Evolutionary conservation across 2,329 filamentous ascomycete species (phyloP), one percentile per base, ranked within the genome.

Genomic region (Aspergillus costaricaensis): DNA sequence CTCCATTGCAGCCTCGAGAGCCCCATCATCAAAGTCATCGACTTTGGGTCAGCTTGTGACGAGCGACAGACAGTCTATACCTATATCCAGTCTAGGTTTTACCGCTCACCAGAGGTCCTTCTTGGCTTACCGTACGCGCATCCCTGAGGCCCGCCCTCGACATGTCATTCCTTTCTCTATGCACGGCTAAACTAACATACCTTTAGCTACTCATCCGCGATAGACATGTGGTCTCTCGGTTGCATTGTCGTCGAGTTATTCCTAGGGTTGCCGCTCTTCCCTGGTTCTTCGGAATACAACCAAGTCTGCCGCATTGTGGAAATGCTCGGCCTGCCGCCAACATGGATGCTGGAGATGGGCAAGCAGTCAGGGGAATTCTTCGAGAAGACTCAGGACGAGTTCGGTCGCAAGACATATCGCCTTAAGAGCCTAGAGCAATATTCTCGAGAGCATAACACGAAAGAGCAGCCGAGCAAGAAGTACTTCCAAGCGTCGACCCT

Each of bases 21-120:
- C 71, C 95, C 95, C 3, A 98, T 99, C 68, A 99, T 99, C 84
- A 99, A 99, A 78, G 97, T 99, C 72, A 99, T 99, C 75, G 95
- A 99, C 83, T 99, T 99, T 74, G 95, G 95, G 47, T 99, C 95
- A 39, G 95, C 95, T 14, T 99, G 95, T 76, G 95, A 99, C 76
- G 95, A 99, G 79, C 88, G 95, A 54, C 95, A 99, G 76, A 99
- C 95, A 0, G 95, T 99, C 27, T 99, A 99, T 77, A 99, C 95
- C 5, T 99, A 99, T 76, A 99, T 99, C 62, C 95, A 99, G 76
- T 99, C 95, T 9, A 86, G 95, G 69, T 99, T 99, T 79, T 99
- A 99, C 79, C 88, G 95, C 65, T 99, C 95, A 0, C 95, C 95
- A 1, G 95, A 99, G 76, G 95, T 99, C 12, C 79, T 99, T 39